Evolutionary conservation across 192 early-diverging fungal genomes (phyloP).

Genomic region (Umbelopsis vinacea): DNA sequence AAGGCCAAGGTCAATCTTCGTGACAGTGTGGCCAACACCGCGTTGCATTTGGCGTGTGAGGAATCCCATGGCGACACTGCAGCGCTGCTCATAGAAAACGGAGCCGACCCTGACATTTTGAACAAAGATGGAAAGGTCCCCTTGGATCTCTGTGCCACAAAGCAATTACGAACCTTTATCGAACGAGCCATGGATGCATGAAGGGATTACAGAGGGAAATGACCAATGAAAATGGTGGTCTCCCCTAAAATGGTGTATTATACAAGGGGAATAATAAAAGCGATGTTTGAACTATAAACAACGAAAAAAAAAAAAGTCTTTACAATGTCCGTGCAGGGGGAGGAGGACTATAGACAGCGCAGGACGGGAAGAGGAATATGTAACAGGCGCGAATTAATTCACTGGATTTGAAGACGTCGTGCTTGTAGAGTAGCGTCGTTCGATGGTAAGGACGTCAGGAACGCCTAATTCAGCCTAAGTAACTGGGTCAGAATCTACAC

Average conservation of each 20-base stretch:
- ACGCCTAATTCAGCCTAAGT: constrained; percentile 66
- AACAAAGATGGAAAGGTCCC: constrained; percentile 55
- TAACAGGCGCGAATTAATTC: constrained; percentile 1
- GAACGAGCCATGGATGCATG: constrained; percentile 8
- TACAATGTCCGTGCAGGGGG: background rate
- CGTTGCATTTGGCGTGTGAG: constrained; percentile 66
- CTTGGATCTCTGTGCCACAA: constrained; percentile 47
- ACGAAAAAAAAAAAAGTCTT: background rate
- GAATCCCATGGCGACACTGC: constrained; percentile 64
- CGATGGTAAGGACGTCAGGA: constrained; percentile 50
- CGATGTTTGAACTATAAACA: background rate
- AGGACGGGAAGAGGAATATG: background rate
- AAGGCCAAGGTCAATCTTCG: constrained; percentile 46
- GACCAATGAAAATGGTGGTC: too few relatives aligned
- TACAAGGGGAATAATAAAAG: background rate
- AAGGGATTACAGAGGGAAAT: background rate
- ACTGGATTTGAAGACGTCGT: background rate
- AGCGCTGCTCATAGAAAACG: constrained; percentile 48
- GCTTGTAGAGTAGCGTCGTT: constrained; percentile 16
- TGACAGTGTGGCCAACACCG: constrained; percentile 57
- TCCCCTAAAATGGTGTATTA: background rate
- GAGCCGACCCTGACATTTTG: constrained; percentile 51
- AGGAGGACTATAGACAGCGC: background rate
- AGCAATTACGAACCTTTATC: constrained; percentile 23
- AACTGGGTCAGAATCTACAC: too few relatives aligned